Evolutionary conservation across 495 filamentous ascomycete genomes (phyloP).

Genomic region (Parathielavia hyrcaniae): DNA sequence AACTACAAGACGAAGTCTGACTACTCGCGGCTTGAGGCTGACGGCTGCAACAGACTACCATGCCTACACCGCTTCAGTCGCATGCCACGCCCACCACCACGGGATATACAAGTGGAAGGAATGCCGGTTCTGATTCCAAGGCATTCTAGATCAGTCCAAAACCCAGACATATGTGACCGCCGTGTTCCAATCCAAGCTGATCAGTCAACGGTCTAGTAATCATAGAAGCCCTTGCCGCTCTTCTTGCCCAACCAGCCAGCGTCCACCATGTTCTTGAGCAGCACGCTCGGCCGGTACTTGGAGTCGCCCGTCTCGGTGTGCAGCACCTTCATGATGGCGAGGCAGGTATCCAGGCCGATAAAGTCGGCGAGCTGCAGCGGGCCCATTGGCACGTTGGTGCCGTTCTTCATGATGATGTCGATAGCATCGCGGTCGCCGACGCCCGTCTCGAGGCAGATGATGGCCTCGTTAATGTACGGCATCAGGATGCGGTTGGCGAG

Average conservation of each 20-base stretch:
- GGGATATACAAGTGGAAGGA: not conserved
- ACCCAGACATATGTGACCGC: not conserved
- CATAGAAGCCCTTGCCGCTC: conserved; percentile 92
- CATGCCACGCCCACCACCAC: not conserved
- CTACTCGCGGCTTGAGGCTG: not conserved
- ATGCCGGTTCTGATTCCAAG: not conserved
- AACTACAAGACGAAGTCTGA: not conserved
- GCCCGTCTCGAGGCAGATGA: conserved; percentile 93
- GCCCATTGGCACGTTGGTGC: conserved; percentile 97
- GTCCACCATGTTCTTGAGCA: conserved; percentile 92
- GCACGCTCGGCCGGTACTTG: conserved; percentile 84
- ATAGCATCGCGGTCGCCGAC: conserved; percentile 84
- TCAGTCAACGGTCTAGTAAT: conserved; percentile 49
- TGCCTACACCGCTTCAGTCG: not conserved
- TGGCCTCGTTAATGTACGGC: conserved; percentile 98
- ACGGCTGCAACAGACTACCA: not conserved
- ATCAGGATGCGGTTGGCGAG: conserved; percentile 95
- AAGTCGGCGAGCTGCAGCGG: conserved; percentile 92
- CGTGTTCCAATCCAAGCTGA: not conserved
- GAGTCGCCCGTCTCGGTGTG: conserved; percentile 87
- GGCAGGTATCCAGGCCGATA: conserved; percentile 93
- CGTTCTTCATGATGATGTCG: conserved; percentile 98
- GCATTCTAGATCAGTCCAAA: not conserved
- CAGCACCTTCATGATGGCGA: conserved; percentile 95
- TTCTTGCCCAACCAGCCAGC: conserved; percentile 98